A percentile compares a stretch with the other conserved stretches of the same genome.
These are phyloP conservation scores for Lepidium didymum DNA, from an alignment of 345 rosid genomes.

Conservation along the genomic window DNA sequence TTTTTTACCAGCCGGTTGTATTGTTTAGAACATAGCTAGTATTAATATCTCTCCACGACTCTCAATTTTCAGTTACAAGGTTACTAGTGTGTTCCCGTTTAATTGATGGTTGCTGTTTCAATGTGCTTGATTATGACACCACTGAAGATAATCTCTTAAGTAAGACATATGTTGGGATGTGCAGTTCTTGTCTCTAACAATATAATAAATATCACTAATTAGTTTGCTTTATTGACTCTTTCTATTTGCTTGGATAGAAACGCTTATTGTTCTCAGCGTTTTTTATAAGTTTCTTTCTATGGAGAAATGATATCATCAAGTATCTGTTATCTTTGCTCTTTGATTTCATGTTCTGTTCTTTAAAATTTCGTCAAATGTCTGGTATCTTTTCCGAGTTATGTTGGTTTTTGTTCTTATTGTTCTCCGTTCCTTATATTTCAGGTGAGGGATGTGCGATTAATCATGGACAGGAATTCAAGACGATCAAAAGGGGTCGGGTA, in stretches of 20 bases:
- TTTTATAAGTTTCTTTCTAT: neutral
- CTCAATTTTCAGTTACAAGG: neutral
- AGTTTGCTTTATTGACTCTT: neutral
- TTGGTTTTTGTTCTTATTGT: neutral
- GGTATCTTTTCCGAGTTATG: neutral
- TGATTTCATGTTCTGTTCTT: neutral
- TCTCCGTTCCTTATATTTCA: conserved; percentile 27
- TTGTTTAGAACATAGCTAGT: neutral
- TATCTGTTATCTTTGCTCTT: neutral
- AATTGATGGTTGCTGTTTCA: neutral
- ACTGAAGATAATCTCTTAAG: neutral
- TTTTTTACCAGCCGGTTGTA: neutral
- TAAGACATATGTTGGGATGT: neutral
- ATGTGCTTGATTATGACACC: neutral
- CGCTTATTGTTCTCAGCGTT: neutral
- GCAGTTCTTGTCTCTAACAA: neutral
- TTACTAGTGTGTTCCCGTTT: neutral
- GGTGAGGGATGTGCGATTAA: conserved; percentile 98
- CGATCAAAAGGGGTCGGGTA: conserved; percentile 99
- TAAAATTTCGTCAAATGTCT: neutral
- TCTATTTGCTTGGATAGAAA: neutral
- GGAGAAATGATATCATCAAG: neutral
- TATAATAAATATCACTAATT: neutral
- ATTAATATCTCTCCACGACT: neutral
- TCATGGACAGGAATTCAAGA: conserved; percentile 95